Base-by-base conservation (phyloP, 352 stramenopile species). In the Peronosclerospora sorghi region DNA sequence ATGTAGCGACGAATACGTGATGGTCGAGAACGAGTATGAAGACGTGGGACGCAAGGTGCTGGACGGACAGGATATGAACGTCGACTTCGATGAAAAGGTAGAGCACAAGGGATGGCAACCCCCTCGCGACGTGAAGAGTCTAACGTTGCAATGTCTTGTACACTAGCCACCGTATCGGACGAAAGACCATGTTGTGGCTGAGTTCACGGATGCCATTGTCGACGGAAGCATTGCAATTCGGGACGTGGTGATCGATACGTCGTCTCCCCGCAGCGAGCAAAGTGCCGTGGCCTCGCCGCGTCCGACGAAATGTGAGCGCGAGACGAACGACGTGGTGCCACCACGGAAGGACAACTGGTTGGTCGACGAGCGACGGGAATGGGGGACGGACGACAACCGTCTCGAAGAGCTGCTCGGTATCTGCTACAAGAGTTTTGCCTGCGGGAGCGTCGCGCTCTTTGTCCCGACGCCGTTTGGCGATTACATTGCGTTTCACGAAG, bases 401-500 rank as follows among this genome's bases (percentile, higher is more conserved):
- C 39, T 88, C 2, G 76, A 88, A 40, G 76, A 88, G 32, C 37
- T 88, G 7, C 44, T 88, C 14, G 76, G 76, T 28, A 86, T 88
- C 57, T 88, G 73, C 60, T 88, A 88, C 63, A 84, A 83, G 59
- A 80, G 73, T 34, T 86, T 89, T 51, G 59, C 62, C 2, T 75
- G 62, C 29, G 76, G 76, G 1, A 83, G 73, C 34, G 65, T 89
- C 20, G 76, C 60, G 32, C 63, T 89, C 4, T 89, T 89, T 40
- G 76, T 89, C 1, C 76, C 76, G 2, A 89, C 76, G 18, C 76
- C 76, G 15, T 79, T 86, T 56, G 76, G 76, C 10, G 73, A 89
- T 50, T 89, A 82, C 48, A 86, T 89, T 60, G 76, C 76, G n/a
- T 89, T 89, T 40, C 76, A 89, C 44, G 76, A 89, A 70, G 72